Evolutionary conservation across 306 rosid species (phyloP).

Genomic region (Prunus armeniaca): DNA sequence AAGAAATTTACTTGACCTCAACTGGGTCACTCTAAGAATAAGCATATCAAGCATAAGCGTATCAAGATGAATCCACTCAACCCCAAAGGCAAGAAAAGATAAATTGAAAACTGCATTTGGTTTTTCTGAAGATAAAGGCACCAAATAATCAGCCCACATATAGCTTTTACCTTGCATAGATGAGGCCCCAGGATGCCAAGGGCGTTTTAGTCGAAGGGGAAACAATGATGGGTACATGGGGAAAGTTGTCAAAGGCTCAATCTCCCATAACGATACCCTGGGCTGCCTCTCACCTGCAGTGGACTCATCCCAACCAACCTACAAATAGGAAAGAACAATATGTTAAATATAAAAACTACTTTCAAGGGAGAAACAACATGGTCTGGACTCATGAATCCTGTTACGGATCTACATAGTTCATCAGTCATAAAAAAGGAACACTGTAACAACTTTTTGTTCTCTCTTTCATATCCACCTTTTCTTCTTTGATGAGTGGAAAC

Average conservation of each 20-base stretch:
- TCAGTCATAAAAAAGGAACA: not conserved
- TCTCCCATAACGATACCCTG: conserved; percentile 86
- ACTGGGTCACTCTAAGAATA: not conserved
- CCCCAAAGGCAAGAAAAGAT: not conserved
- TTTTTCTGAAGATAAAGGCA: not conserved
- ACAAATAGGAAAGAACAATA: conserved; percentile 2
- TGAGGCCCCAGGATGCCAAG: conserved; percentile 84
- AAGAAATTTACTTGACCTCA: not conserved
- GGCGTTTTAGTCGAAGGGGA: conserved; percentile 83
- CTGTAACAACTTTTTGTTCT: not conserved
- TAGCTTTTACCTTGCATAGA: conserved; percentile 54
- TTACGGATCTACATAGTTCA: not conserved
- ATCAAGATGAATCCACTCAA: not conserved
- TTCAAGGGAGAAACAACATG: not conserved
- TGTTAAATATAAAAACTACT: not conserved
- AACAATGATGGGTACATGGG: conserved; percentile 89
- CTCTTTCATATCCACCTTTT: not conserved
- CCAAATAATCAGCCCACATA: not conserved
- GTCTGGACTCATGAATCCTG: not conserved
- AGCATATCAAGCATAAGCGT: not conserved
- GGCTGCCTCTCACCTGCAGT: conserved; percentile 89
- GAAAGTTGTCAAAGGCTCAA: conserved; percentile 86
- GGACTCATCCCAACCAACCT: conserved; percentile 97
- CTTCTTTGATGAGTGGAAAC: not conserved
- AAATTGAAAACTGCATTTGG: not conserved